These are phyloP conservation scores for Trichosporon inkin DNA, from an alignment of 1,284 basidiomycete genomes.

Conservation along the genomic window DNA sequence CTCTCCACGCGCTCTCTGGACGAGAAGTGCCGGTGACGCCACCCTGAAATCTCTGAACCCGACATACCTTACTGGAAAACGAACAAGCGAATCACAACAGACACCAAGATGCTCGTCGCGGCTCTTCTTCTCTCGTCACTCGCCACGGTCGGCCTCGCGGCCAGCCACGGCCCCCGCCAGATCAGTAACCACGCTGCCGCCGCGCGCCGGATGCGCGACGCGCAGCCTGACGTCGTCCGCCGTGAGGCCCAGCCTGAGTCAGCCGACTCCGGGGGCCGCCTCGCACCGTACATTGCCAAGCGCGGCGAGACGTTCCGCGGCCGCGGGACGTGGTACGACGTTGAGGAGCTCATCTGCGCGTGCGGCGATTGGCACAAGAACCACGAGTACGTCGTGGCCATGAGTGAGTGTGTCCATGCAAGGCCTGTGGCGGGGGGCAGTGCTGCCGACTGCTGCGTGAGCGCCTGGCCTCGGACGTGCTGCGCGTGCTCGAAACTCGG, in stretches of 20 bases:
- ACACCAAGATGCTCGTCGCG: neutral
- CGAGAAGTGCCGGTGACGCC: too few relatives aligned
- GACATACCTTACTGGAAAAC: too few relatives aligned
- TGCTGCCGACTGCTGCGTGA: neutral
- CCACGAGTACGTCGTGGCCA: neutral
- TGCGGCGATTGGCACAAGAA: constrained; percentile 7
- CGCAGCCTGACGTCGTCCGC: neutral
- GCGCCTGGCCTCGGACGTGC: neutral
- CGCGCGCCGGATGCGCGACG: constrained; percentile 7
- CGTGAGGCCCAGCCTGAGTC: too few relatives aligned
- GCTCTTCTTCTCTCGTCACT: neutral
- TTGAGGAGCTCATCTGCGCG: constrained; percentile 3
- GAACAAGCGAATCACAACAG: neutral
- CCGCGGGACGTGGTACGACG: constrained; percentile 1
- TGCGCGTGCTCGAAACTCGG: neutral
- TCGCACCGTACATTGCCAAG: neutral
- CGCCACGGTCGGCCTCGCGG: constrained; percentile 12
- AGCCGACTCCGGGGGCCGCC: too few relatives aligned
- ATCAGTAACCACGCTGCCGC: constrained; percentile 22
- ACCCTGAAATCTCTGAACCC: too few relatives aligned
- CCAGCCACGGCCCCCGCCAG: constrained; percentile 17
- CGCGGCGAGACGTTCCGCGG: neutral
- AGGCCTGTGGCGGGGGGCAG: too few relatives aligned
- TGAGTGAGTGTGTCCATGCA: constrained; percentile 4
- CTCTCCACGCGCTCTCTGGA: too few relatives aligned